Evolutionary conservation across 768 basidiomycete genomes (phyloP).

Genomic region (Xanthoconium purpureum): DNA sequence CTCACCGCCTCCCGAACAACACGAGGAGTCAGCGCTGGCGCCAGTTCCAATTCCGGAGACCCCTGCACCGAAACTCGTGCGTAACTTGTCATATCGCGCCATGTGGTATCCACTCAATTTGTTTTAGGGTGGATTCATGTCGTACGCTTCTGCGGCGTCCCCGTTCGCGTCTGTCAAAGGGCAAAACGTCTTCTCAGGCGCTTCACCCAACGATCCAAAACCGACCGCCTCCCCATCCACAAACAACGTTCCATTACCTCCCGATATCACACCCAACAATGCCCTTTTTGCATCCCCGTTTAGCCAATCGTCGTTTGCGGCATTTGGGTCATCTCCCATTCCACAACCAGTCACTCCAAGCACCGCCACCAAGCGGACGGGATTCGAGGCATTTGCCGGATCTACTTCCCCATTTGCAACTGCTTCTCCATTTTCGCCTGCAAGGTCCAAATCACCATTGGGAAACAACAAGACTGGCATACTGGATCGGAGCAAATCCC

Average conservation of each 20-base stretch:
- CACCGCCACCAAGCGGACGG: slow-evolving; percentile 47
- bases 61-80: slow-evolving; percentile 46
- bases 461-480: slow-evolving; percentile 26
- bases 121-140: slow-evolving; percentile 68
- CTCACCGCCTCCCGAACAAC: slow-evolving; percentile 65
- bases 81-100: slow-evolving; percentile 21
- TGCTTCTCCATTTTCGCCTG: slow-evolving; percentile 31
- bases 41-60: slow-evolving; percentile 15
- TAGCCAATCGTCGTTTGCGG: slow-evolving; percentile 21
- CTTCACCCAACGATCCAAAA: slow-evolving; percentile 25
- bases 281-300: slow-evolving; percentile 22
- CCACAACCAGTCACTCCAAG: slow-evolving; percentile 23
- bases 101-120: slow-evolving; percentile 10
- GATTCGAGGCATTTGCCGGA: slow-evolving; percentile 57
- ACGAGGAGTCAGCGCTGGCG: slow-evolving; percentile 17
- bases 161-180: slow-evolving; percentile 76
- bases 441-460: slow-evolving; percentile 52
- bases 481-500: slow-evolving; percentile 51
- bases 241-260: slow-evolving; percentile 16
- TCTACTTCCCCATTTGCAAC: slow-evolving; percentile 49
- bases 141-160: slow-evolving; percentile 70
- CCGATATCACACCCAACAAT: slow-evolving; percentile 22
- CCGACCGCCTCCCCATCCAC: slow-evolving; percentile 27
- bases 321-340: slow-evolving; percentile 17
- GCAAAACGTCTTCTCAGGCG: slow-evolving; percentile 46